These are phyloP conservation scores for Thermochaetoides thermophila DNA, from an alignment of 495 filamentous ascomycete species.

Conservation along the genomic window DNA sequence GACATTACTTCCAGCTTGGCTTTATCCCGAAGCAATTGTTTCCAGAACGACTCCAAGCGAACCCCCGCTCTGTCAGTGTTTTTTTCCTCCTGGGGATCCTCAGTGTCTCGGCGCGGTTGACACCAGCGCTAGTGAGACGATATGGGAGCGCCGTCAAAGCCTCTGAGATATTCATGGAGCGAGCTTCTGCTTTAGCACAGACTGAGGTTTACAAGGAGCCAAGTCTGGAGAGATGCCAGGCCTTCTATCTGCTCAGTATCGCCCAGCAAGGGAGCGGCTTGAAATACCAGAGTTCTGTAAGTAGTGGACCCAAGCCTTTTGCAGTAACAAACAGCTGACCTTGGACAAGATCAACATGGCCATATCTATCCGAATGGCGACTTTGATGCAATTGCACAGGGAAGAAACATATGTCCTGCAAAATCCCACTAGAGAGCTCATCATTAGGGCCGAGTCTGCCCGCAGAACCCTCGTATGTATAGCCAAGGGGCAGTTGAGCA, in stretches of 20 bases:
- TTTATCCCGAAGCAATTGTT: slow-evolving; percentile 38
- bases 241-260: slow-evolving; percentile 36
- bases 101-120: slow-evolving; percentile 33
- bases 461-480: slow-evolving; percentile 30
- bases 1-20: slow-evolving; percentile 34
- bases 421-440: slow-evolving; percentile 22
- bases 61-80: slow-evolving; percentile 26
- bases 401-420: slow-evolving; percentile 33
- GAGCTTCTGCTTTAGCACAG: slow-evolving; percentile 27
- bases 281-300: slow-evolving; percentile 32
- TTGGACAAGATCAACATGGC: slow-evolving; percentile 31
- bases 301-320: too few relatives aligned
- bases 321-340: slow-evolving; percentile 13
- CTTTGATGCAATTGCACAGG: slow-evolving; percentile 33
- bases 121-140: slow-evolving; percentile 27
- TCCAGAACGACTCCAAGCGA: slow-evolving; percentile 23
- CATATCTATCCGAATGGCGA: slow-evolving; percentile 36
- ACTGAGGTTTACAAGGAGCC: slow-evolving; percentile 33
- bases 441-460: slow-evolving; percentile 30
- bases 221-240: slow-evolving; percentile 35
- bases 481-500: background rate
- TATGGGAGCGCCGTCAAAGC: slow-evolving; percentile 31
- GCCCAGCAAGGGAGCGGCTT: slow-evolving; percentile 36
- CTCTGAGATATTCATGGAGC: slow-evolving; percentile 33
- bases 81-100: slow-evolving; percentile 35